Base-by-base conservation (phyloP, 169 alveolate species). In the Eimeria praecox region DNA sequence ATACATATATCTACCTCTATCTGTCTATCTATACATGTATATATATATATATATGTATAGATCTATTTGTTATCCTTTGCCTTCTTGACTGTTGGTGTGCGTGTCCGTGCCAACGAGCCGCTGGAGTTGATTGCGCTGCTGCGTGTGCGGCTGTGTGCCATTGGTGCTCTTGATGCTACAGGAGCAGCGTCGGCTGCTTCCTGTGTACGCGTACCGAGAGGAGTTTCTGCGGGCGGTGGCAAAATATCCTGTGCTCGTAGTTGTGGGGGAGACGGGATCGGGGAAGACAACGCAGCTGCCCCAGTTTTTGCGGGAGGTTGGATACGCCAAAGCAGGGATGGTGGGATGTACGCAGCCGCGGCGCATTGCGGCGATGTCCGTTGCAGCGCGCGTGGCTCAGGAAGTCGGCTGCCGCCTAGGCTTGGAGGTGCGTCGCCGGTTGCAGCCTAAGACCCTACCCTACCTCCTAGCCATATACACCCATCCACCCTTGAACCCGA, bases 321-420 rank as follows among this genome's bases (percentile, higher is more conserved):
- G 99, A 14, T 99, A 99, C 95, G 98, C 99, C 56, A 97, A 97
- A 96, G 97, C 97, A 80, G 99, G 99, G 40, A 98, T 97, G 95
- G 99, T 99, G 52, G 99, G 99, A 46, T 98, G 99, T 92, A 99
- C 99, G 35, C 99, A 99, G 96, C 99, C 99, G 8, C 96, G 99
- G 95, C 98, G 99, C 96, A 99, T 99, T 5, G 99, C 99, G 3
- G 99, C 99, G 62, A 99, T 99, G 99, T 97, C 99, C 64, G 99
- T 99, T 22, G 99, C 99, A 64, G 96, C 97, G 24, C 94, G 99
- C 90, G 99, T 99, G 27, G 99, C 99, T 27, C 96, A 97, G 90
- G 99, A 99, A 97, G 98, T 99, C 98, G 99, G 98, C 86, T 98
- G 98, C n/a, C 98, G 98, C 97, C 98, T 99, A 71, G 99, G 99